Base-by-base conservation (phyloP, 106 monocot species). In the Iris macrosiphon region DNA sequence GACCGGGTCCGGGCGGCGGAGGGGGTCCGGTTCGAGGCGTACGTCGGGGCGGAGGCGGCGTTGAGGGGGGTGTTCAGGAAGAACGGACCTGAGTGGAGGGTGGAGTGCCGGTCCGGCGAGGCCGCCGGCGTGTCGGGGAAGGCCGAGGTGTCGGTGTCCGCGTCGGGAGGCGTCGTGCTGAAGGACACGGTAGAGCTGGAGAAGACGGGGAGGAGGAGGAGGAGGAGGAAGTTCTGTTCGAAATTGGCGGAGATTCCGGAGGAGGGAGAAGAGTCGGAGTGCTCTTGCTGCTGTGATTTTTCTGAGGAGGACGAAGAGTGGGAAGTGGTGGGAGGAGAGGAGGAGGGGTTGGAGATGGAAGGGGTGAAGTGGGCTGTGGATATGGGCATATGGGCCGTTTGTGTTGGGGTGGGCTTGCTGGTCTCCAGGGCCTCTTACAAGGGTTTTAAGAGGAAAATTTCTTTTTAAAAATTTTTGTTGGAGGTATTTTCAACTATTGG, bases 61-160 rank as follows among this genome's bases (percentile, higher is more conserved):
- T 20, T 89, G n/a, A 73, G 58, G 27, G 89, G 89, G 35, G 63
- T 48, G 7, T 77, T 84, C 44, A n/a, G 73, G 28, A 58, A 64
- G 40, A 35, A 37, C 7, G 62, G 57, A n/a, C 58, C 19, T 6
- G 32, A 26, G 34, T 76, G 79, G 88, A 65, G 44, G 49, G 40
- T 73, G 50, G 75, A 79, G 49, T 73, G 69, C 55, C 34, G 49
- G 16, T 6, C 7, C 48, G 35, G 72, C 41, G 71, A 52, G 3
- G 52, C 22, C 15, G 70, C 65, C 38, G 18, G 19, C 2, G 54
- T 13, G 14, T 14, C 33, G 31, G 45, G 42, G 45, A 51, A n/a
- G 21, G 26, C 47, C 27, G 71, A 77, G 71, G 65, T 65, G 19
- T 61, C 40, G 39, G 60, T 71, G 35, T 29, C 21, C 23, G 64